Evolutionary conservation across 768 basidiomycete species (phyloP).

Genomic region (Kwoniella sp.): DNA sequence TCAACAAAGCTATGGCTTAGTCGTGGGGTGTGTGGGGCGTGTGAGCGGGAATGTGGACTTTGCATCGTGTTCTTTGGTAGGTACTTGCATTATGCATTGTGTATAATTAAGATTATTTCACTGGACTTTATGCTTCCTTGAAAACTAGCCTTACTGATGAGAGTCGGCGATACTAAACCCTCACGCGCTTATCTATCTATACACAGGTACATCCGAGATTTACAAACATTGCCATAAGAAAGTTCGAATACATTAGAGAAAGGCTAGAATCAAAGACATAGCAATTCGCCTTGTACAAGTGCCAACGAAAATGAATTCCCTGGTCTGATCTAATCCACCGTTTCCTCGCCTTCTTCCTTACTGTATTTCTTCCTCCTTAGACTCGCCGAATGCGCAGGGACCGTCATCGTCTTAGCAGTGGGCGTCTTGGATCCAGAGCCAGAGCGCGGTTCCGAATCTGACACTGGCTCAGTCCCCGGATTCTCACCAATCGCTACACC

Average conservation of each 20-base stretch:
- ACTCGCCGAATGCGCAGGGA: not conserved
- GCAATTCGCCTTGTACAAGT: no score
- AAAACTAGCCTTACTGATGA: no score
- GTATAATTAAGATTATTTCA: no score
- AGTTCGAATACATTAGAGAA: no score
- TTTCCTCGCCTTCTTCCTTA: not conserved
- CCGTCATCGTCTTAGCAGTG: not conserved
- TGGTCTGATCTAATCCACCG: slow-evolving; percentile 1
- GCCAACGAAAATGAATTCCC: no score
- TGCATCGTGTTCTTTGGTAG: no score
- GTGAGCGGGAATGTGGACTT: not conserved
- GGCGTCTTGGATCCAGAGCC: not conserved
- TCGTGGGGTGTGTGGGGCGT: not conserved
- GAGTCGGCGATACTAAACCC: no score
- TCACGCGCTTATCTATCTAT: no score
- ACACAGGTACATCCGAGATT: no score
- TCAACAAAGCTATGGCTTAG: slow-evolving; percentile 58
- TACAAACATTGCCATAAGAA: no score
- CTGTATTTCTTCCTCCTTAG: not conserved
- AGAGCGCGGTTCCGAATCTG: not conserved
- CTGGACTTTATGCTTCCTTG: no score
- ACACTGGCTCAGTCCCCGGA: not conserved
- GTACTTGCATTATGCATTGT: slow-evolving; percentile 2
- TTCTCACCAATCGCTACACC: not conserved
- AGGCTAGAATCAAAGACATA: not conserved